Evolutionary conservation across 2,329 filamentous ascomycete species (phyloP).

Genomic region (Rhynchosporium secalis): DNA sequence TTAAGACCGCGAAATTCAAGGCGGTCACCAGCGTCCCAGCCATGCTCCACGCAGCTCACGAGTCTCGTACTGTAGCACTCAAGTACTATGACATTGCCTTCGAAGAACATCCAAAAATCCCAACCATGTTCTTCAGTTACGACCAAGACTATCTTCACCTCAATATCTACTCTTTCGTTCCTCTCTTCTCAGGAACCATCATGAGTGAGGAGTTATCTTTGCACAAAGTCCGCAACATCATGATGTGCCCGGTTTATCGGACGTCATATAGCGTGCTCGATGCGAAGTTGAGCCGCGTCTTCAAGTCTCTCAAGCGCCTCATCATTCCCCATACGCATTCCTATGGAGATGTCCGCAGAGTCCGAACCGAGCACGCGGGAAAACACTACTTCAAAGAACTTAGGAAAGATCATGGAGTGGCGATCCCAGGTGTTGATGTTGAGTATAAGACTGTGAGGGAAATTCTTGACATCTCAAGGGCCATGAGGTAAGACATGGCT

Average conservation of each 20-base stretch:
- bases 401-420: no score
- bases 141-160: constrained; percentile 6
- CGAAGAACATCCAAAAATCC: not conserved
- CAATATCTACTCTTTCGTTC: not conserved
- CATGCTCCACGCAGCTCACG: not conserved
- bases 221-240: not conserved
- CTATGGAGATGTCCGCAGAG: not conserved
- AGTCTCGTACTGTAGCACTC: not conserved
- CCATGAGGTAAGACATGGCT: not conserved
- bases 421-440: not conserved
- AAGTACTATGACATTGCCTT: not conserved
- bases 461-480: not conserved
- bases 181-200: not conserved
- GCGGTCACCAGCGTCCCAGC: not conserved
- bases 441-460: not conserved
- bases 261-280: not conserved
- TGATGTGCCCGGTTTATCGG: not conserved
- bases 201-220: not conserved
- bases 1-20: not conserved
- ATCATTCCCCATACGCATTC: not conserved
- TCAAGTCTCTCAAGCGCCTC: not conserved
- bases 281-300: not conserved
- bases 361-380: not conserved
- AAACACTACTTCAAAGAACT: not conserved
- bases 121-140: constrained; percentile 3